These are phyloP conservation scores for Diutina catenulata DNA, from an alignment of 1,139 yeast genomes.

Conservation along the genomic window DNA sequence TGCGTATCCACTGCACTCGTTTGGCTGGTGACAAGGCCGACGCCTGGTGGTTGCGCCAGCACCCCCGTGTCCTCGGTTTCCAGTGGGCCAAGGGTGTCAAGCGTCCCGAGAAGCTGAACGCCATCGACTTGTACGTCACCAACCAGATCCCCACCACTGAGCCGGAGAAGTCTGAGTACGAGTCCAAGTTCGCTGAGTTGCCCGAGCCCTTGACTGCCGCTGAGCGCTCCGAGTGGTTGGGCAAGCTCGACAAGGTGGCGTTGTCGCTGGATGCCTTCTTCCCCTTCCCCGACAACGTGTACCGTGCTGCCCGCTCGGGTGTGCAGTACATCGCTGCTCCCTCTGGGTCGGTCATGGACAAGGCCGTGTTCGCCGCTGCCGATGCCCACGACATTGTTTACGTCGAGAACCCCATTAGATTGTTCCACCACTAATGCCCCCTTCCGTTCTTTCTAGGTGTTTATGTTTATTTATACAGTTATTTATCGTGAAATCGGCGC, in stretches of 20 bases:
- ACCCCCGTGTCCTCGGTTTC: constrained; percentile 83
- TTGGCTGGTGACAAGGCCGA: constrained; percentile 99
- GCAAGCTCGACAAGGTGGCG: constrained; percentile 73
- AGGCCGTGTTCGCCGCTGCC: constrained; percentile 55
- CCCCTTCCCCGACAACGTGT: constrained; percentile 99
- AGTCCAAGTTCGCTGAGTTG: constrained; percentile 69
- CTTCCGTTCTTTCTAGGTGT: no score
- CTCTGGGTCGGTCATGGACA: constrained; percentile 95
- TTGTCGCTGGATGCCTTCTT: constrained; percentile 95
- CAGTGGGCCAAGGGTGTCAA: constrained; percentile 97
- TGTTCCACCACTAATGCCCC: constrained; percentile 96
- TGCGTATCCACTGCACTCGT: constrained; percentile 97
- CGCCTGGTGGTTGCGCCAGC: constrained; percentile 99
- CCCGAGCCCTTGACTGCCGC: constrained; percentile 75
- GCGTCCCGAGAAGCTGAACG: constrained; percentile 97
- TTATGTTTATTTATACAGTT: no score
- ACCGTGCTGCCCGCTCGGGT: constrained; percentile 94
- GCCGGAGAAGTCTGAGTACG: constrained; percentile 89
- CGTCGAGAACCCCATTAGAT: constrained; percentile 50
- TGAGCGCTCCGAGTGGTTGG: constrained; percentile 84
- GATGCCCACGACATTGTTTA: constrained; percentile 12
- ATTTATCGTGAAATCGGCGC: no score
- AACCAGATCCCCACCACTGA: constrained; percentile 84
- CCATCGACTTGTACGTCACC: constrained; percentile 87
- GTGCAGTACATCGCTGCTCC: constrained; percentile 95